Base-by-base conservation (phyloP, 768 basidiomycete genomes). In the Coprinopsis marcescibilis region DNA sequence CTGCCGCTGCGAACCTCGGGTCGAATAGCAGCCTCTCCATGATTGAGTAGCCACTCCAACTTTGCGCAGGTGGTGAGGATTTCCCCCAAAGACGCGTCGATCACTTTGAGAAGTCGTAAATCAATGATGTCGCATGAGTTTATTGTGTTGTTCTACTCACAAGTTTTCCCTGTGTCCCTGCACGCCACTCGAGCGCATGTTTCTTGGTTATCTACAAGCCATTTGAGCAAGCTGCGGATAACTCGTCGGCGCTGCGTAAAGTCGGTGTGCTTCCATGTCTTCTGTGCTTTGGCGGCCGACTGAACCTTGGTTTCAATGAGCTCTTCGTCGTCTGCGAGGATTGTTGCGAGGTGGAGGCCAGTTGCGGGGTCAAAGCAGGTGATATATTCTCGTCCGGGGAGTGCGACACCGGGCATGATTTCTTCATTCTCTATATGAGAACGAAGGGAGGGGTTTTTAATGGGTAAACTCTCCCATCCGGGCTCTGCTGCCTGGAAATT, bases 61-160 rank as follows among this genome's bases (percentile, higher is more conserved):
- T 99, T 99, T 10, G 89, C 87, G 59, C 89, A 88, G 0, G 92
- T 96, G n/a, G 88, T 89, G 34, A 99, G 59, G 53, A 98, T 87
- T 65, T 99, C 96, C 27, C 96, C 96, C 32, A 99, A 73, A 2
- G 89, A 85, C 25, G 94, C 93, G 56, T 98, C 95, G 50, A 98
- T 74, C 62, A 94, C 94, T 96, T 52, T 20, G 17, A 21, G 7
- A 7, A 19, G 29, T 2, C 34, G 13, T 25, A 39, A 36, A 27
- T 27, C 12, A n/a, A 26, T 6, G 25, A 43, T 19, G 15, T 25
- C 8, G 10, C 21, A 15, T 20, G 17, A 4, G 8, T 23, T 4
- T 8, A 8, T 32, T 10, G 12, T 12, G 15, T 19, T 10, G 33
- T 36, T 32, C 29, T 24, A 76, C 86, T 63, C 56, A 89, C 89